Evolutionary conservation across 23 red algal genomes (phyloP), one percentile per base, ranked within the genome.

Genomic region (Cyanidium caldarium): DNA sequence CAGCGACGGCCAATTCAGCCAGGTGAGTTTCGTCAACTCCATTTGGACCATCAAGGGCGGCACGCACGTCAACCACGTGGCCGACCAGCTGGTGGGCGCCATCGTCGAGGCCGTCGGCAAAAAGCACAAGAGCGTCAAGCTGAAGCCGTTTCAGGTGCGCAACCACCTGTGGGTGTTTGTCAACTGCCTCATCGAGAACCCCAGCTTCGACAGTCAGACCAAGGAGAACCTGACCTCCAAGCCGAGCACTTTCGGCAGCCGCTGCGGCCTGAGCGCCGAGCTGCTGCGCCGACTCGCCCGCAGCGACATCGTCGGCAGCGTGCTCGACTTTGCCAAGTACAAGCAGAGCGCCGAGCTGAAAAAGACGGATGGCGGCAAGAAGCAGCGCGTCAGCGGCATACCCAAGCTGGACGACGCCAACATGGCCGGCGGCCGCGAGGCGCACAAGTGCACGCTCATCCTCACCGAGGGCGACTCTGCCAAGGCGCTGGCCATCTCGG

Each of bases 41-140:
- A 98, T 98, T 16, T 88, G 84, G 74, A 98, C 92, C 31, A 98
- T 88, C 66, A 98, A 98, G 58, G 92, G 92, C 30, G 92, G 92
- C 38, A 98, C 76, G 12, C 92, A 98, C 66, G 92, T 98, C 1
- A 77, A 71, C 10, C 80, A 87, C 65, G 79, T 98, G 42, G 84
- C 79, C 13, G 84, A 98, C 42, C 84, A 88, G 82, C 65, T 98
- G 43, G 84, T 86, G 1, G 17, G 46, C 16, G 38, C 56, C 56
- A 35, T 98, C 44, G 45, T 40, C 12, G 92, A 98, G 29, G 84
- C 88, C 66, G 76, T 98, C 41, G 61, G 70, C 33, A 87, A 88
- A 67, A 98, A 98, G 67, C 75, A 88, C 75, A 98, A 98, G 68
- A 75, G 74, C 12, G 39, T 88, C 14, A 86, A 80, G 51, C 61